phyloP scores from a whole-genome alignment of 441 rosid species.

The Jatropha podagrica region DNA sequence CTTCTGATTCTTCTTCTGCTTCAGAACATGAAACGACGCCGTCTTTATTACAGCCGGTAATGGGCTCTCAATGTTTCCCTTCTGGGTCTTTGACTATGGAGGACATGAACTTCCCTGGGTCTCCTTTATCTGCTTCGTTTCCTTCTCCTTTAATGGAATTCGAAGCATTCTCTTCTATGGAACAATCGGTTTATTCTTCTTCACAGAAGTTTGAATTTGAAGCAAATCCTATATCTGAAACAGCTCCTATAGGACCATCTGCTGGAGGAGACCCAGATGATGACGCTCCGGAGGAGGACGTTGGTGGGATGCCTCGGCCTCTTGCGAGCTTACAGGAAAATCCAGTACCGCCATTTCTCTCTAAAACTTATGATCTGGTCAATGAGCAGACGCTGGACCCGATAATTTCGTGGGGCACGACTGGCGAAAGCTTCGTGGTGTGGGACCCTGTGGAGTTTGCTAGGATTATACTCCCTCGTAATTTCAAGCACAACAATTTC shows the following conservation, averaged over 20 bases:
- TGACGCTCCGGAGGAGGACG: constrained; percentile 2
- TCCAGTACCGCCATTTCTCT: constrained; percentile 76
- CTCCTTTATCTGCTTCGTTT: constrained; percentile 24
- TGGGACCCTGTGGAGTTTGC: constrained; percentile 93
- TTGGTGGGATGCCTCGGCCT: constrained; percentile 46
- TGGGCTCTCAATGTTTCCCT: constrained; percentile 17
- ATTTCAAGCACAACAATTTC: constrained; percentile 96
- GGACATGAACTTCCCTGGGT: constrained; percentile 18
- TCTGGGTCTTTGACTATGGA: constrained; percentile 8
- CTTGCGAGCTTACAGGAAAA: constrained; percentile 56
- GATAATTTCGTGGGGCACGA: constrained; percentile 75
- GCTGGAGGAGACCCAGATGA: not conserved
- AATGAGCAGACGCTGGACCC: constrained; percentile 68
- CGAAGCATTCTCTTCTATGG: constrained; percentile 17
- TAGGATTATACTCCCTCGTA: constrained; percentile 74
- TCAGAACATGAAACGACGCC: constrained; percentile 15
- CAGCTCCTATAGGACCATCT: not conserved
- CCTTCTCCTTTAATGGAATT: constrained; percentile 24
- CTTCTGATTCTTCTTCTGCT: constrained; percentile 20
- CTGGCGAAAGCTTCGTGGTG: constrained; percentile 78
- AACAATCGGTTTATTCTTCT: not conserved
- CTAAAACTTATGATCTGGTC: constrained; percentile 79
- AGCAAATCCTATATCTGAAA: not conserved
- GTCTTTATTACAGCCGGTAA: not conserved
- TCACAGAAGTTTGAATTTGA: constrained; percentile 17